These are phyloP conservation scores for Cryphonectria japonica DNA, from an alignment of 2,329 filamentous ascomycete genomes.

Conservation along the genomic window DNA sequence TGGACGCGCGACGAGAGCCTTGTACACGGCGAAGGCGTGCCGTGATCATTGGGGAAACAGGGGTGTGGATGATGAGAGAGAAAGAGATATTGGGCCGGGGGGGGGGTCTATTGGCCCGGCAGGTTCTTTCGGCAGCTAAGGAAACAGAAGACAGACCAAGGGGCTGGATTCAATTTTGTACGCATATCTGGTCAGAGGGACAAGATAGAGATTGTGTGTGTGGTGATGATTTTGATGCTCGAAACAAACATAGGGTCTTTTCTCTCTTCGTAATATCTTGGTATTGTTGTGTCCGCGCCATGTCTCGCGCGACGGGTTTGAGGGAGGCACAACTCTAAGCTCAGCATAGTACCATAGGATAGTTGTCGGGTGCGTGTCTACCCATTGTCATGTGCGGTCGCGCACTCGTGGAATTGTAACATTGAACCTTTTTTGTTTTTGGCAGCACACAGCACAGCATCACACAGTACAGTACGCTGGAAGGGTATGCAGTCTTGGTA, in stretches of 20 bases:
- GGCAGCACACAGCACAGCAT: not conserved
- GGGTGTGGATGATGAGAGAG: not conserved
- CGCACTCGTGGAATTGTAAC: not conserved
- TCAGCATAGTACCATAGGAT: too few species aligned
- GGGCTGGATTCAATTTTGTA: too few species aligned
- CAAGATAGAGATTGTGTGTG: too few species aligned
- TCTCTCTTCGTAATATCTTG: not conserved
- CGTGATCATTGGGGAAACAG: too few species aligned
- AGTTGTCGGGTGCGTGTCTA: not conserved
- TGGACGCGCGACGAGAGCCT: not conserved
- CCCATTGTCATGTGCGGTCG: not conserved
- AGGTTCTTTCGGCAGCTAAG: not conserved
- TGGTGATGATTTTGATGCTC: too few species aligned
- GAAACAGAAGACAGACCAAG: not conserved
- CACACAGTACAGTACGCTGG: not conserved
- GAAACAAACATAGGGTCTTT: too few species aligned
- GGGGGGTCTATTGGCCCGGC: not conserved
- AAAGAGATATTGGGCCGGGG: not conserved
- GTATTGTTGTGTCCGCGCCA: not conserved
- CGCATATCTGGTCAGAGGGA: too few species aligned
- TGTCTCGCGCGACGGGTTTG: not conserved
- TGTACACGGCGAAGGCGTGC: too few species aligned
- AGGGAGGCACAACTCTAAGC: not conserved
- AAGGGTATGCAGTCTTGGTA: not conserved
- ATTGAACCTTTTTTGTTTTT: not conserved